A percentile compares a stretch with the other conserved stretches of the same genome.
phyloP scores from a whole-genome alignment of 1,139 yeast species.

The Debaryomyces psychrophilus region DNA sequence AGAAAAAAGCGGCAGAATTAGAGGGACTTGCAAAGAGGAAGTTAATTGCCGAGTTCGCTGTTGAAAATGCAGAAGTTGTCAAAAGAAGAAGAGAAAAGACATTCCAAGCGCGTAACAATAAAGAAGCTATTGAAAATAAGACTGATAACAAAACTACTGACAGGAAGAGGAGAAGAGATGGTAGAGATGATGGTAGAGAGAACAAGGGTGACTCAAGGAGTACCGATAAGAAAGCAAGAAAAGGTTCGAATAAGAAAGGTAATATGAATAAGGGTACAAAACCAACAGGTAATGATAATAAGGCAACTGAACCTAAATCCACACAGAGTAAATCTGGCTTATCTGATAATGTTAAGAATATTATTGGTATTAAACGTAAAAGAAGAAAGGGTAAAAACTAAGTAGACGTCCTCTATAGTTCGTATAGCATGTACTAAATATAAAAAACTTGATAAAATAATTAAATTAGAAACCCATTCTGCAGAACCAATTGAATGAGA shows the following conservation, averaged over 20 bases:
- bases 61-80: constrained; percentile 91
- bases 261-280: constrained; percentile 35
- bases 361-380: constrained; percentile 72
- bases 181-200: constrained; percentile 22
- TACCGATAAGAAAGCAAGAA: constrained; percentile 23
- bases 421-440: constrained; percentile 6
- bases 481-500: too few species aligned
- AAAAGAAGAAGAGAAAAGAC: constrained; percentile 79
- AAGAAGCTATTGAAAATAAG: constrained; percentile 19
- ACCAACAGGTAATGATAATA: constrained; percentile 7
- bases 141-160: constrained; percentile 27
- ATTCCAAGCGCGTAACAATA: constrained; percentile 7
- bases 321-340: constrained; percentile 42
- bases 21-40: constrained; percentile 68
- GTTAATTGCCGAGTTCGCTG: constrained; percentile 91
- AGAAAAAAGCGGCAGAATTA: constrained; percentile 53
- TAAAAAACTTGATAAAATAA: background rate
- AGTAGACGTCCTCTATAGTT: background rate
- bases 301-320: constrained; percentile 15
- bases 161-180: constrained; percentile 27
- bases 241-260: constrained; percentile 42
- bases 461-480: background rate
- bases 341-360: constrained; percentile 58
- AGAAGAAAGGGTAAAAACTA: constrained; percentile 56
- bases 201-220: constrained; percentile 15